phyloP scores from a whole-genome alignment of 1,284 basidiomycete species.

The Naganishia sp. region DNA sequence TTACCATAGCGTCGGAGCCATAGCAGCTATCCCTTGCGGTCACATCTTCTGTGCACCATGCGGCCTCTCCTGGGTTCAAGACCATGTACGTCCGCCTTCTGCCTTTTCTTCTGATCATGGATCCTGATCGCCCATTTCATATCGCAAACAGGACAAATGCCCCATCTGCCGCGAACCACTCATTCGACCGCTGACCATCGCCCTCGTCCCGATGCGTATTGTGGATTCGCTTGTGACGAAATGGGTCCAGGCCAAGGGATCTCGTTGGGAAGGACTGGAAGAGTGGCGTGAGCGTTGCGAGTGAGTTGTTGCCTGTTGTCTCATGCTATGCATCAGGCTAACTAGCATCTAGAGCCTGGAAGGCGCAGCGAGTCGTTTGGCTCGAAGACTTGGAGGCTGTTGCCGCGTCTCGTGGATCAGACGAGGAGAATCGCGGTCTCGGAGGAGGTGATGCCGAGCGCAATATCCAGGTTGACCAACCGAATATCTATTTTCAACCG shows the following conservation, averaged over 20 bases:
- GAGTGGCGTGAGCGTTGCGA: conserved; percentile 25
- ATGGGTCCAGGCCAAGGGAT: conserved; percentile 17
- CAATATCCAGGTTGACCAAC: background rate
- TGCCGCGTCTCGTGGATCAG: background rate
- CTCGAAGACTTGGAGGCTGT: conserved; percentile 17
- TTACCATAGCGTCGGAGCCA: conserved; percentile 14
- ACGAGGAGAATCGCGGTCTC: background rate
- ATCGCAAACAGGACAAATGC: conserved; percentile 6
- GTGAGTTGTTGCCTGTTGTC: background rate
- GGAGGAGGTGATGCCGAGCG: background rate
- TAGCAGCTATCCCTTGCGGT: conserved; percentile 17
- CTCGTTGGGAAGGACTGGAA: conserved; percentile 6
- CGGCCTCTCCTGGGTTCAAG: conserved; percentile 9
- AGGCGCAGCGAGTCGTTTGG: conserved; percentile 17
- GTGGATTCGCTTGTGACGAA: conserved; percentile 21
- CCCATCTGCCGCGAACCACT: conserved; percentile 20
- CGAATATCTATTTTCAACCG: background rate
- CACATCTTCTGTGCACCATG: conserved; percentile 23
- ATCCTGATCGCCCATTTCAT: background rate
- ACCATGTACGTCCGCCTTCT: background rate
- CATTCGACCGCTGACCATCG: background rate
- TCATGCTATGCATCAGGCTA: background rate
- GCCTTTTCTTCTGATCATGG: too few relatives aligned
- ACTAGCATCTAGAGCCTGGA: background rate
- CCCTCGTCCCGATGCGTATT: conserved; percentile 17